Base-by-base conservation (phyloP, 441 rosid species). In the Gossypium lobatum region DNA sequence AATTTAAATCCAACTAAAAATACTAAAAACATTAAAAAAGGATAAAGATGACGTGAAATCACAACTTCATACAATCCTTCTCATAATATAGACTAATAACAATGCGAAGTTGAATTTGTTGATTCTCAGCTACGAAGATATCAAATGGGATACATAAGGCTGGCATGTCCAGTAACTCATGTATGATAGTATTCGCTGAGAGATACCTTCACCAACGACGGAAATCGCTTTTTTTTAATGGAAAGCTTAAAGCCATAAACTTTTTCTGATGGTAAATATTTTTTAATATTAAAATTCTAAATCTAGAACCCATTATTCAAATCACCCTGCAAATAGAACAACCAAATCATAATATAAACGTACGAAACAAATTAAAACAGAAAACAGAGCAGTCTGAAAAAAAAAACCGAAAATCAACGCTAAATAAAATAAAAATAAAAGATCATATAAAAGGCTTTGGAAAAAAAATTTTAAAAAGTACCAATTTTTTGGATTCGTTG, bases 401-500 rank as follows among this genome's bases (percentile, higher is more conserved):
- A 46, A 3, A 28, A 18, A 50, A 13, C 0, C 3, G 75, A 21
- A 64, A 77, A 58, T 48, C 17, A 37, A 57, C 1, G 34, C 31
- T 11, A 46, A n/a, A 17, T 37, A 37, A 20, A 55, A 23, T 45
- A 54, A 57, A 25, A 53, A 61, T 21, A 0, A 23, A 65, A 70
- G 0, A 20, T 4, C 10, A 28, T 7, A 46, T 46, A 53, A 53
- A 66, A 25, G 0, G 4, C 3, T 16, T 9, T 5, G 13, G 17
- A 37, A 1, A 39, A 48, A 48, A 23, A 23, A 0, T 23, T 23
- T 23, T 20, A n/a, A 6, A 23, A 1, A 9, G 21, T 84, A 93
- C 98, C 87, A 93, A 88, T 68, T 88, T 81, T 75, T 85, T 85
- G 64, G 94, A 80, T 48, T 86, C 90, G 25, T 86, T 88, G 70